Conservation (phyloP, 208 protist species). For the Trypanosoma rangeli region DNA sequence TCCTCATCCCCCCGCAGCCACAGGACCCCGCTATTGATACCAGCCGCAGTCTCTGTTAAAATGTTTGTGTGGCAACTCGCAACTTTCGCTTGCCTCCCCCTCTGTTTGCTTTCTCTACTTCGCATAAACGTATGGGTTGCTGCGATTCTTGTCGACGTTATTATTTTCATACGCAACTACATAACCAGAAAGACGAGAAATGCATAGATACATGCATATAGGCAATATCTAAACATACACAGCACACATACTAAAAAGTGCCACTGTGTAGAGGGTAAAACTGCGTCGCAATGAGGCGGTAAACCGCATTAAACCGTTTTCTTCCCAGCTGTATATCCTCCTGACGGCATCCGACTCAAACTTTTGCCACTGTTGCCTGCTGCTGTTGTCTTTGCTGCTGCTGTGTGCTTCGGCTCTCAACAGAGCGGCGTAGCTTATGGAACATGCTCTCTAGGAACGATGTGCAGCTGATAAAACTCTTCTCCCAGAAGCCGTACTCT, state of each 20-base stretch:
- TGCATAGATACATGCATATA: neutral
- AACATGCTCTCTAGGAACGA: slow-evolving; percentile 95
- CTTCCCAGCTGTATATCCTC: neutral
- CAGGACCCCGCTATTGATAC: too few relatives aligned
- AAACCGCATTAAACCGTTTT: neutral
- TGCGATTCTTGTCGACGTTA: too few relatives aligned
- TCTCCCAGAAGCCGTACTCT: slow-evolving; percentile 94
- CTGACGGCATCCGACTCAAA: neutral
- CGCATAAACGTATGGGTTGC: too few relatives aligned
- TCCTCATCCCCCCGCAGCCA: too few relatives aligned
- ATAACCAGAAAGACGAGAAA: neutral
- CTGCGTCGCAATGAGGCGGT: too few relatives aligned
- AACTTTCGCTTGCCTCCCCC: too few relatives aligned
- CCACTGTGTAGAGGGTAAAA: too few relatives aligned
- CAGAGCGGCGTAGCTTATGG: slow-evolving; percentile 84
- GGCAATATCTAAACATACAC: neutral
- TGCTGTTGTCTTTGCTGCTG: slow-evolving; percentile 27
- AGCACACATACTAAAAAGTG: neutral
- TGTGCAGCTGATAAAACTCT: slow-evolving; percentile 90
- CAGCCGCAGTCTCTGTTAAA: too few relatives aligned
- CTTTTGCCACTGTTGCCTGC: neutral
- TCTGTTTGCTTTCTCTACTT: too few relatives aligned
- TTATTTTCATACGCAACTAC: too few relatives aligned
- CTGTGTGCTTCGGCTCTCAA: slow-evolving; percentile 41
- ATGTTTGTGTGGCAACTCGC: too few relatives aligned